A percentile compares a stretch with the other conserved stretches of the same genome.
These are phyloP conservation scores for Quercus alba DNA, from an alignment of 306 rosid species.

Conservation along the genomic window DNA sequence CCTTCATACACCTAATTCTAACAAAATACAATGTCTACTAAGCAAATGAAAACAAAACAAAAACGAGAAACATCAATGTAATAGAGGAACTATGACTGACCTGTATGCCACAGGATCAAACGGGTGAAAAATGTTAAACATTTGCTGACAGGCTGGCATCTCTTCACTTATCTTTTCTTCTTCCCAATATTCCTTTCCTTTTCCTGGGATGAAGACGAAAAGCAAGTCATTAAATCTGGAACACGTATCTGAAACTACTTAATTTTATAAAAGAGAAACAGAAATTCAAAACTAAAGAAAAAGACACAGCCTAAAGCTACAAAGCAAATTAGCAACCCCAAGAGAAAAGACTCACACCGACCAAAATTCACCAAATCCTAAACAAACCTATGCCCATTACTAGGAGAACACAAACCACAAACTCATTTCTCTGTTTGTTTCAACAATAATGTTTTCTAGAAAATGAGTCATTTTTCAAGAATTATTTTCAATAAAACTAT, in stretches of 20 bases:
- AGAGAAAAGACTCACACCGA: neutral
- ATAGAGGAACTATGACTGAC: slow-evolving; percentile 37
- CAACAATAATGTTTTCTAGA: no score
- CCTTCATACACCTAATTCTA: neutral
- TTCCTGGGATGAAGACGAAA: slow-evolving; percentile 49
- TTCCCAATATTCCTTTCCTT: slow-evolving; percentile 87
- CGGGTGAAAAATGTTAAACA: slow-evolving; percentile 98
- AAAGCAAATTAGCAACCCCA: neutral
- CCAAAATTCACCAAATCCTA: neutral
- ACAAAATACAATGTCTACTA: neutral
- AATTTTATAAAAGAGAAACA: neutral
- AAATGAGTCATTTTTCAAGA: no score
- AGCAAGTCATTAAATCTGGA: slow-evolving; percentile 1
- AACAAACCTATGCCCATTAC: neutral
- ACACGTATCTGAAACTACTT: slow-evolving; percentile 2
- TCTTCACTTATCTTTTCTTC: slow-evolving; percentile 81
- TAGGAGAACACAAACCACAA: neutral
- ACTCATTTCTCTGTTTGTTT: neutral
- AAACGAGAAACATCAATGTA: neutral
- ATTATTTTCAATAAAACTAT: no score
- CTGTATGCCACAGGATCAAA: slow-evolving; percentile 98
- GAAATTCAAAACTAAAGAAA: neutral
- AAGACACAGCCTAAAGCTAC: neutral
- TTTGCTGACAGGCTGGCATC: slow-evolving; percentile 91
- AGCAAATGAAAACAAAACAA: neutral